Base-by-base conservation (phyloP, 306 rosid genomes). In the Prunus campanulata region DNA sequence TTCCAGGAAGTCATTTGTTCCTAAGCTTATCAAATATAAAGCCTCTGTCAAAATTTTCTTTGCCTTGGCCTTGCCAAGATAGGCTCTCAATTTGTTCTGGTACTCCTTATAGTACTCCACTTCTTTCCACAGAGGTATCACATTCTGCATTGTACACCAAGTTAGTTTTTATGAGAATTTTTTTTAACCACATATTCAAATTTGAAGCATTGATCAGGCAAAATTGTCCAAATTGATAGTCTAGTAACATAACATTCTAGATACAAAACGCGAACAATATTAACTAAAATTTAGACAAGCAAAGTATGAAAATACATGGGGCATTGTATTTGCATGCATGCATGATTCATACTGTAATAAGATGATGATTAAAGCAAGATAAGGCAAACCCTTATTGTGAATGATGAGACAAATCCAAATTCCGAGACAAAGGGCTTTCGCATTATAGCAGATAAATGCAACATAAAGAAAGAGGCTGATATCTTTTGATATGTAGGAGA, bases 41-140 rank as follows among this genome's bases (percentile, higher is more conserved):
- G 97, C 82, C 64, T 88, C 85, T 5, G 35, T 75, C 49, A 87
- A 70, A 27, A 81, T 80, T 32, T 68, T 32, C 1, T 82, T 75
- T 70, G 97, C 92, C 71, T 59, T 85, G 9, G 39, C 78, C 50
- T 80, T 79, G 20, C 97, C 97, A 30, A 89, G 68, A 66, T 85
- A 65, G 24, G 73, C 81, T 51, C 87, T 78, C 57, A 91, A 60
- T 35, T 83, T 87, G 51, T 42, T 82, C 72, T 86, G 94, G 87
- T 83, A 91, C 7, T 81, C 97, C 80, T 82, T 88, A 79, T 83
- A 91, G 77, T 86, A 80, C 74, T 89, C 97, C 78, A 91, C 71
- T 68, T 91, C 94, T 80, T 75, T 87, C 97, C 97, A 91, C 35
- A 91, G 11, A 35, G 97, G 94, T 80, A 89, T 91, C 78, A 91